Base-by-base conservation (phyloP, 2,329 filamentous ascomycete genomes). In the Fusarium globosum region DNA sequence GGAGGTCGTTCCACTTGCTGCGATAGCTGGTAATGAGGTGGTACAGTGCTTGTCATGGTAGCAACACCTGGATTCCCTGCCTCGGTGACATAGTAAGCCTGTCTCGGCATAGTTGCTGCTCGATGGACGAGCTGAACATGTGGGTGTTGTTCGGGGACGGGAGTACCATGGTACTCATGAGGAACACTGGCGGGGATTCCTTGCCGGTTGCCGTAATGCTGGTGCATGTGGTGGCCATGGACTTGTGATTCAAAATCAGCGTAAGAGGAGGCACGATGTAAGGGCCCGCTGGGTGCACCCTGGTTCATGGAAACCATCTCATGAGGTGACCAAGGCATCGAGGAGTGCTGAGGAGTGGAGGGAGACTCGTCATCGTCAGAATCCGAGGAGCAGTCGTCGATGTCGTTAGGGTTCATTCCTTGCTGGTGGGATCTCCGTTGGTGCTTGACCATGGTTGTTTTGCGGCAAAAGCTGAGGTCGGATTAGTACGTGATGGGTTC, bases 401-500 rank as follows among this genome's bases (percentile, higher is more conserved):
- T 79, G 74, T 91, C 88, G 61, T 87, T 87, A 45, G 86, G 85
- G 74, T 90, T 85, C 62, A 88, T 82, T 42, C 89, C 86, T 71
- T 88, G 86, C 76, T 90, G 88, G 77, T 91, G 89, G 4, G 88
- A 89, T 33, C 89, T 85, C 59, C 89, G 84, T 78, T 91, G 89
- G 78, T 91, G 90, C 81, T 92, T 92, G 61, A 92, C 88, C 89
- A 91, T 91, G 62, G 90, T 93, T 10, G 91, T 93, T 80, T 93
- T 93, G 61, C 91, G 87, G 81, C 91, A 93, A 80, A 93, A 93
- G 80, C 91, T 92, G 73, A 38, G 33, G 30, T 20, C 41, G 48
- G 30, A 72, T 80, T 63, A 80, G 75, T 69, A 67, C 28, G 48
- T 20, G 49, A 21, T 43, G 16, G 38, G 10, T 12, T 46, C 21